Base-by-base conservation (phyloP, 73 alveolate species). In the Paramecium sonneborni region DNA sequence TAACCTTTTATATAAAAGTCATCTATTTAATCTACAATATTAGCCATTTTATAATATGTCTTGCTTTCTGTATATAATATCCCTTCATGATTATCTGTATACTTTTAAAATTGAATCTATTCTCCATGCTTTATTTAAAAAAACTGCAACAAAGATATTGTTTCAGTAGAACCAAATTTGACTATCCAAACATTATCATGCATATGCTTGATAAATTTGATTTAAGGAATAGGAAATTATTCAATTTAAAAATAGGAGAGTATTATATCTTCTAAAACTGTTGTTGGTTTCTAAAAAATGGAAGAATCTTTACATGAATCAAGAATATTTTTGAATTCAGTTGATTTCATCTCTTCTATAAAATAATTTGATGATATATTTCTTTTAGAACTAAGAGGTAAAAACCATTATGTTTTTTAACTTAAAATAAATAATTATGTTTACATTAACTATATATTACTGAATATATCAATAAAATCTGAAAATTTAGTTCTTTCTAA, bases 1-100 rank as follows among this genome's bases (percentile, higher is more conserved):
- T 74, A 74, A 10, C 87, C 87, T 38, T 74, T 74, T 2, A 35
- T 35, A 74, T 74, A 35, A 74, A 74, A 74, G 20, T 74, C 87
- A 74, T 74, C 87, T 35, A 74, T 74, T 21, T 74, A 21, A 74
- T 74, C 87, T 3, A 74, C 87, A 14, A n/a, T 35, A 11, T 74
- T 74, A 20, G n/a, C 55, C 24, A 74, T 21, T n/a, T 35, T 32
- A 21, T 18, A 28, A 14, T 35, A 32, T 15, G 5, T 21, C 20
- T 12, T 34, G 14, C 37, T 14, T 74, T 74, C 57, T 14, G 23
- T n/a, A 35, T 74, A 74, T n/a, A 32, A 32, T 34, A 74, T 43
- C 20, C 87, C 87, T 35, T 30, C 39, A 15, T 74, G 39, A 35
- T 24, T 38, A 74, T 74, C 67, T 30, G 55, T 6, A n/a, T 35